Base-by-base conservation (phyloP, 2,329 filamentous ascomycete species). In the Ascochyta viciae-villosae region DNA sequence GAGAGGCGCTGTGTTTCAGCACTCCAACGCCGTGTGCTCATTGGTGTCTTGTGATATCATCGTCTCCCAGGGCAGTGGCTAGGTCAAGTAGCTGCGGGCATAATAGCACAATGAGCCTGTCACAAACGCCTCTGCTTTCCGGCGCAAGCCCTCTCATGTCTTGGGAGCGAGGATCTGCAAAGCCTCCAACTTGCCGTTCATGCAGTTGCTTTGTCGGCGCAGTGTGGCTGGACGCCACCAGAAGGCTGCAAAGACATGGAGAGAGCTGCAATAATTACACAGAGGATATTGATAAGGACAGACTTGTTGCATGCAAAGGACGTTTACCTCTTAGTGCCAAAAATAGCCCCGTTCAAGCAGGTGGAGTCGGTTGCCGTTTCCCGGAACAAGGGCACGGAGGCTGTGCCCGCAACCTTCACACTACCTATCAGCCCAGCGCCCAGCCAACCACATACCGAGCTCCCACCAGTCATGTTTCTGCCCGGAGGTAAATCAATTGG, bases 381-480 rank as follows among this genome's bases (percentile, higher is more conserved):
- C 34, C 40, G 45, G 16, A 45, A 55, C 47, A 48, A 38, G 54
- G 47, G 54, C 52, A 10, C 35, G 49, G 59, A 64, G 66, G 65
- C 67, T 67, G 63, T 66, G 66, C 59, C 42, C 42, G 53, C 56
- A 41, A 53, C 51, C 41, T 51, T 40, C 40, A 42, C 39, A 39
- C 54, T 29, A 16, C 16, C 16, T 16, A 48, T 31, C 49, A 51
- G 38, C 44, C 53, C 58, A 60, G 50, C 39, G 48, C 43, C 47
- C 52, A 62, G 54, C 67, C 61, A 68, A 68, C 66, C 57, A 61
- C 34, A 48, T 41, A 34, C 15, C 34, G 54, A 64, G 63, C 63
- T 61, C 60, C 48, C 56, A 49, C 44, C 58, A 38, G 26, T 39
- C 29, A 44, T 48, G 43, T 42, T 19, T 19, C 19, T 19, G 39